Evolutionary conservation across 106 monocot species (phyloP), one percentile per base, ranked within the genome.

Genomic region (Dendrobium catenatum): DNA sequence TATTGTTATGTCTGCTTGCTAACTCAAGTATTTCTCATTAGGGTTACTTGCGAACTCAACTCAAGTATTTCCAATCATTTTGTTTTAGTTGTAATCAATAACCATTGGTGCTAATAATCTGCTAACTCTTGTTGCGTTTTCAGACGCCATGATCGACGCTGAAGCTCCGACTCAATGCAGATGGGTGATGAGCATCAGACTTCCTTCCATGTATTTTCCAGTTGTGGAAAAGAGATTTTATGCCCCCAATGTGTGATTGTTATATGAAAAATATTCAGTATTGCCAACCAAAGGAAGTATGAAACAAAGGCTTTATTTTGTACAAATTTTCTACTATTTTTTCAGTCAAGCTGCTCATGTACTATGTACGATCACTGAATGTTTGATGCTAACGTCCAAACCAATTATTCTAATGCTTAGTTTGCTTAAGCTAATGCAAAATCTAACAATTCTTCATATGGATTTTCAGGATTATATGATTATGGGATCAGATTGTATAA

Each of bases 141-240:
- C 37, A 70, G 70, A 15, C 70, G 70, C 70, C 70, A 70, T 70
- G 70, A 70, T 70, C 70, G 70, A 37, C 33, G 33, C 37, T 70
- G 70, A 70, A 70, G 29, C 37, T 70, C 10, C 33, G 3, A 13
- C 70, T 70, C 70, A 70, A 33, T 37, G 33, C 13, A 70, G 70
- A 40, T 11, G 70, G 37, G 15, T 33, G 33, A 70, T 70, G n/a
- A 64, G 2, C 26, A 64, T 9, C 5, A 22, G 51, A 11, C 15
- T 11, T 13, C 10, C 13, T 51, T 66, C 9, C 64, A 24, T 66
- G 24, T 22, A 22, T 66, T 61, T 22, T 6, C 0, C 22, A n/a
- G 0, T 16, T 70, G 70, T 33, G 37, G 37, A 33, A 4, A 0
- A 16, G 29, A 24, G 24, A 7, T 24, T 66, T 66, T 66, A 4